phyloP scores from a whole-genome alignment of 2,329 filamentous ascomycete genomes.

The Biscogniauxia sp. region DNA sequence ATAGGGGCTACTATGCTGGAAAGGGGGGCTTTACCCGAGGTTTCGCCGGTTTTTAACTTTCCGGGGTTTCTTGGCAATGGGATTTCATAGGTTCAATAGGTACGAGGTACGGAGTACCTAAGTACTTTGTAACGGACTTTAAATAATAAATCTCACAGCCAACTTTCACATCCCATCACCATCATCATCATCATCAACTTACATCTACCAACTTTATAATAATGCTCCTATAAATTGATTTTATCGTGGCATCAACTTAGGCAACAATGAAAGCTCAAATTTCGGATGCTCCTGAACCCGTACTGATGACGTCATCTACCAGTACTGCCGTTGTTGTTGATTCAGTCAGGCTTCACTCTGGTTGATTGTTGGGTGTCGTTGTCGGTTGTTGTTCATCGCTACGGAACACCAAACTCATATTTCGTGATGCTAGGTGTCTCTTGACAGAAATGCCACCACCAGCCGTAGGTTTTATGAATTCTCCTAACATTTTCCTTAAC shows the following conservation, averaged over 20 bases:
- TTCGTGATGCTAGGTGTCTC: constrained; percentile 4
- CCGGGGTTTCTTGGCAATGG: constrained; percentile 2
- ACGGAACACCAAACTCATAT: not conserved
- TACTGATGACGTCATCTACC: constrained; percentile 12
- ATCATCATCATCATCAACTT: not conserved
- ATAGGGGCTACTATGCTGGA: no score
- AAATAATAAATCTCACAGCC: not conserved
- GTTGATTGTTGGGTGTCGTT: not conserved
- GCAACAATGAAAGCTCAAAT: not conserved
- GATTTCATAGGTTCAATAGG: not conserved
- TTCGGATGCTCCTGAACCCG: not conserved
- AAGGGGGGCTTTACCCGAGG: constrained; percentile 9
- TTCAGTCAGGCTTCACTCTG: not conserved
- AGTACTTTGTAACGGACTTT: not conserved
- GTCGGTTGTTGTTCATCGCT: not conserved
- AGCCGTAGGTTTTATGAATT: constrained; percentile 18
- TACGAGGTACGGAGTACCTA: not conserved
- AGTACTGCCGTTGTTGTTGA: not conserved
- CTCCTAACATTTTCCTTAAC: not conserved
- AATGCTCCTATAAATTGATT: not conserved
- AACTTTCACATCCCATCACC: no score
- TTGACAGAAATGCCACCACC: constrained; percentile 18
- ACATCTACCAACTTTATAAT: not conserved
- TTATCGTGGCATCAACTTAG: not conserved
- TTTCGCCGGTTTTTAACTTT: constrained; percentile 6